Evolutionary conservation across 208 protist species (phyloP), one percentile per base, ranked within the genome.

Genomic region (Balamuthia mandrillaris): DNA sequence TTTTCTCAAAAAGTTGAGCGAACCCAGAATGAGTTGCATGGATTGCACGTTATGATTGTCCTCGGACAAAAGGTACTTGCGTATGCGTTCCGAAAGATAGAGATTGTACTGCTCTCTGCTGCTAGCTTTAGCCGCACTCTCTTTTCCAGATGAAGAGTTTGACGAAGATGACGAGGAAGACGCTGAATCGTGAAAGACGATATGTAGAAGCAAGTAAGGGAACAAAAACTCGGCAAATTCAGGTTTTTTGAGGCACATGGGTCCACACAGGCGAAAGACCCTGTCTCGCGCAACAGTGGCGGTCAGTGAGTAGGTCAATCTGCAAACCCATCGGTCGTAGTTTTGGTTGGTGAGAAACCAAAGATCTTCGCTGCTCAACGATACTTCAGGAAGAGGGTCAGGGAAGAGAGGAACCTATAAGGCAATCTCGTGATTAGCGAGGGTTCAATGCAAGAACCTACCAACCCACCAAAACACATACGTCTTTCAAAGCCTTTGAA

Each of bases 151-250:
- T 2, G 68, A 41, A 33, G 6, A n/a, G 0, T 24, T 24, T 27
- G 42, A 35, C 6, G 42, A 24, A 14, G 68, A 16, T 7, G 68
- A 58, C 14, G 56, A 27, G 10, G 68, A 58, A 27, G 56, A 41
- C 9, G 68, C 56, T 4, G 68, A 56, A 35, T 77, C 68, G 24
- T 54, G 18, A 42, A n/a, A 65, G 51, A 82, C 42, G 44, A 81
- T 56, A n/a, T 86, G 47, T 31, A 86, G 37, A 10, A 86, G 6
- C 24, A 86, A 35, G 44, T 56, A 86, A 31, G 82, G 82, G 47
- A 86, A 86, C 18, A 86, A 44, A 14, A 86, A 79, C 41, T 75
- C 66, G 10, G 82, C 82, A 41, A 86, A 86, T 33, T 86, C 82
- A 21, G 63, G 63, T 16, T 77, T 77, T 29, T 75, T 86, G 29